Conservation (phyloP, 139 green algal genomes). For the Chlamydomonas urium region DNA sequence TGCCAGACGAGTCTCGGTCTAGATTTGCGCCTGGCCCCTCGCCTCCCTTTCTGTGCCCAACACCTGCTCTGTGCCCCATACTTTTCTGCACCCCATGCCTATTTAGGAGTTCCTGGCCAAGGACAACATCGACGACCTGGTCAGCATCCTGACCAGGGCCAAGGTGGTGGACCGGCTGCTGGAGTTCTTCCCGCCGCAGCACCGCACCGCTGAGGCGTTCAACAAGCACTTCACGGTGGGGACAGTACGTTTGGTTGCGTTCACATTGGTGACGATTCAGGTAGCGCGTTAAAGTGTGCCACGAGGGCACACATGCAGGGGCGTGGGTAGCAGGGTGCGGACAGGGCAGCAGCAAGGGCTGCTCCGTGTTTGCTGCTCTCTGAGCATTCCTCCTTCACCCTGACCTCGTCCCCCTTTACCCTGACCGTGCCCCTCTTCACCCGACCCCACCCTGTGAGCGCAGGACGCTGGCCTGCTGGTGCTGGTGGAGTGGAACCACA, state of each 20-base stretch:
- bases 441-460: not conserved
- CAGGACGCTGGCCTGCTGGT: slow-evolving; percentile 50
- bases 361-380: no score
- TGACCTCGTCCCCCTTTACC: not conserved
- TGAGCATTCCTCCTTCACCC: not conserved
- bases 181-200: slow-evolving; percentile 85
- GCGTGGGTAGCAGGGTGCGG: no score
- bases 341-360: no score
- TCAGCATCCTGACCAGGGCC: slow-evolving; percentile 77
- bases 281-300: no score
- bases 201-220: slow-evolving; percentile 41
- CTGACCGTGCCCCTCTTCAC: not conserved
- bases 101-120: slow-evolving; percentile 61
- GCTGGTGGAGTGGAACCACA: slow-evolving; percentile 84
- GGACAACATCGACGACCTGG: slow-evolving; percentile 74
- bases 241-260: no score
- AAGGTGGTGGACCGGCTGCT: slow-evolving; percentile 80
- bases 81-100: no score
- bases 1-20: no score
- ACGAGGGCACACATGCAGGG: no score
- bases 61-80: no score
- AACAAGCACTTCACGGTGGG: slow-evolving; percentile 71
- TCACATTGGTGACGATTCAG: no score
- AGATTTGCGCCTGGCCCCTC: no score
- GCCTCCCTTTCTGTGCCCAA: no score